Conservation (phyloP, 768 basidiomycete genomes). For the Mycena haematopus region DNA sequence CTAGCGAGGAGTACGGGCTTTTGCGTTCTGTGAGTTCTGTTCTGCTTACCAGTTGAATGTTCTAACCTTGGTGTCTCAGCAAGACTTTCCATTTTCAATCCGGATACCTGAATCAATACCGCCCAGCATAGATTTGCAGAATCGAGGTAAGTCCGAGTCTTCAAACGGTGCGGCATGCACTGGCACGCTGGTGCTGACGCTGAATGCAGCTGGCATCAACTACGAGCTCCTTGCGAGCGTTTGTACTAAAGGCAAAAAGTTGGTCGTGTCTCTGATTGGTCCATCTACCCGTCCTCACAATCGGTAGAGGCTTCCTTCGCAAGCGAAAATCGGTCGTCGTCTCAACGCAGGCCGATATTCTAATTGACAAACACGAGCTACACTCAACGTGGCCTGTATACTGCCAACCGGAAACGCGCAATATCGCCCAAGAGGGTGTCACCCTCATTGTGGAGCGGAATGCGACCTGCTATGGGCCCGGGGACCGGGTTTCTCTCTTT, state of each 20-base stretch:
- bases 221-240: constrained; percentile 92
- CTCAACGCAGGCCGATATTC: constrained; percentile 72
- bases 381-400: constrained; percentile 95
- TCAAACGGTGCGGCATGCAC: neutral
- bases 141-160: constrained; percentile 55
- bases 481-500: constrained; percentile 76
- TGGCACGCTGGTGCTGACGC: neutral
- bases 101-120: constrained; percentile 93
- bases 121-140: constrained; percentile 82
- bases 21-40: constrained; percentile 65
- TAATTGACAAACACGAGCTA: constrained; percentile 92
- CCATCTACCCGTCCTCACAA: constrained; percentile 9
- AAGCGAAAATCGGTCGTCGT: constrained; percentile 75
- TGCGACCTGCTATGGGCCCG: constrained; percentile 84
- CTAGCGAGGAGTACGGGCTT: constrained; percentile 74
- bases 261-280: constrained; percentile 30
- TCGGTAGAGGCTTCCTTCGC: constrained; percentile 78
- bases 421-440: constrained; percentile 68
- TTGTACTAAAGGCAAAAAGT: constrained; percentile 88
- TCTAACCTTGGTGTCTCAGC: constrained; percentile 47
- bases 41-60: constrained; percentile 9
- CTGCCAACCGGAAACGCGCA: constrained; percentile 76
- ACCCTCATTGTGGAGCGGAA: constrained; percentile 78
- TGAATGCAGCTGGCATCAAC: constrained; percentile 72
- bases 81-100: constrained; percentile 89